phyloP scores from a whole-genome alignment of 2,329 filamentous ascomycete genomes.

The Raffaelea ambrosiae region DNA sequence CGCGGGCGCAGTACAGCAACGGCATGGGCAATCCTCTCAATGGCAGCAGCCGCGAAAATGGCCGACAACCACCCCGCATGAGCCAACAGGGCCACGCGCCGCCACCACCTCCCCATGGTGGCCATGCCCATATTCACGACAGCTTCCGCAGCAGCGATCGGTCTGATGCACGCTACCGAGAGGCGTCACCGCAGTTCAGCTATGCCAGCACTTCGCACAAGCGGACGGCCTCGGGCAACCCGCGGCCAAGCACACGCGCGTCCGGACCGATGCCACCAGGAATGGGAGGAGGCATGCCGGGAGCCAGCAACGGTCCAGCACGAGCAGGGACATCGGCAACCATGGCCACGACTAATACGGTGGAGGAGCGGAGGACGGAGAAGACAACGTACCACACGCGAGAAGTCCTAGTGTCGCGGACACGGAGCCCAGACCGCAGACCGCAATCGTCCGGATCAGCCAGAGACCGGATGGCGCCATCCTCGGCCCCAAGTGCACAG shows the following conservation, averaged over 20 bases:
- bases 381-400: slow-evolving; percentile 44
- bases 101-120: no score
- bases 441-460: slow-evolving; percentile 15
- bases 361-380: slow-evolving; percentile 50
- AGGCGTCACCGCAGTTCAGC: slow-evolving; percentile 25
- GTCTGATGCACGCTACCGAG: slow-evolving; percentile 24
- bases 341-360: slow-evolving; percentile 10
- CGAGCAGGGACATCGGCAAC: slow-evolving; percentile 6
- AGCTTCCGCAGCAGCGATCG: slow-evolving; percentile 14
- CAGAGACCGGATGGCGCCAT: slow-evolving; percentile 23
- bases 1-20: slow-evolving; percentile 18
- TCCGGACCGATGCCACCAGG: not conserved
- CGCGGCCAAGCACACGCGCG: slow-evolving; percentile 37
- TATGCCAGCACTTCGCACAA: slow-evolving; percentile 41
- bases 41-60: not conserved
- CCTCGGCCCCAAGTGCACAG: no score
- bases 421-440: slow-evolving; percentile 48
- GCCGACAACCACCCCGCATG: slow-evolving; percentile 21
- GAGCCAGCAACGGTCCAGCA: not conserved
- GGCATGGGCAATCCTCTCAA: slow-evolving; percentile 23
- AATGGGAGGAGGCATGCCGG: not conserved
- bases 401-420: slow-evolving; percentile 52
- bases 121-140: slow-evolving; percentile 3
- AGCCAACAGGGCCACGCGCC: slow-evolving; percentile 8
- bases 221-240: slow-evolving; percentile 48